Evolutionary conservation across 805 yeast species (phyloP).

Genomic region (Metschnikowia hibisci): DNA sequence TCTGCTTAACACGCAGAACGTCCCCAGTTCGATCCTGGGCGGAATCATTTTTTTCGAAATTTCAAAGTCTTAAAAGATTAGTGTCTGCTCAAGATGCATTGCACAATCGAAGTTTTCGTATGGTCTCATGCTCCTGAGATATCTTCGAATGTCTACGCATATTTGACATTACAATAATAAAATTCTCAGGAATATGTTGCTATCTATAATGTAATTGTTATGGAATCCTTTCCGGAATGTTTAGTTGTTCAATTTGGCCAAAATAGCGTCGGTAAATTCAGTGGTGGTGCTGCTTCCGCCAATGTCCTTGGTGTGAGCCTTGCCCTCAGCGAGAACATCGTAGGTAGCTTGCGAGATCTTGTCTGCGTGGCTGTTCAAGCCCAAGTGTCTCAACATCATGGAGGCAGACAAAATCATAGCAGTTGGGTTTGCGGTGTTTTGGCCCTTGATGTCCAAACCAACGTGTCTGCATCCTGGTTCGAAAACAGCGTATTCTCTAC

Average conservation of each 20-base stretch:
- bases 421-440: slow-evolving; percentile 95
- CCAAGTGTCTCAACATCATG: slow-evolving; percentile 92
- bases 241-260: slow-evolving; percentile 54
- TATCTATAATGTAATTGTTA: slow-evolving; percentile 9
- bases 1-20: slow-evolving; percentile 99
- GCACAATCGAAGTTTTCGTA: not conserved
- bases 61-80: too few species aligned
- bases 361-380: slow-evolving; percentile 79
- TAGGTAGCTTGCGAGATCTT: slow-evolving; percentile 86
- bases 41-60: slow-evolving; percentile 62
- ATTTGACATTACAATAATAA: not conserved
- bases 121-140: not conserved
- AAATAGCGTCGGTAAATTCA: slow-evolving; percentile 90
- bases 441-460: slow-evolving; percentile 93
- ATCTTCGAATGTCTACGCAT: too few species aligned
- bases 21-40: slow-evolving; percentile 99
- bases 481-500: slow-evolving; percentile 95
- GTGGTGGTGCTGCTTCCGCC: slow-evolving; percentile 89
- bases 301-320: slow-evolving; percentile 79
- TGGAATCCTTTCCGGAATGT: slow-evolving; percentile 1
- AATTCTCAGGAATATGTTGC: slow-evolving; percentile 9
- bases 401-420: slow-evolving; percentile 92
- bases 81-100: too few species aligned
- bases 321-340: slow-evolving; percentile 85
- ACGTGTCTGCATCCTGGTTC: slow-evolving; percentile 99